Evolutionary conservation across 176 grass and related monocot species (phyloP).

Genomic region (Lolium rigidum): DNA sequence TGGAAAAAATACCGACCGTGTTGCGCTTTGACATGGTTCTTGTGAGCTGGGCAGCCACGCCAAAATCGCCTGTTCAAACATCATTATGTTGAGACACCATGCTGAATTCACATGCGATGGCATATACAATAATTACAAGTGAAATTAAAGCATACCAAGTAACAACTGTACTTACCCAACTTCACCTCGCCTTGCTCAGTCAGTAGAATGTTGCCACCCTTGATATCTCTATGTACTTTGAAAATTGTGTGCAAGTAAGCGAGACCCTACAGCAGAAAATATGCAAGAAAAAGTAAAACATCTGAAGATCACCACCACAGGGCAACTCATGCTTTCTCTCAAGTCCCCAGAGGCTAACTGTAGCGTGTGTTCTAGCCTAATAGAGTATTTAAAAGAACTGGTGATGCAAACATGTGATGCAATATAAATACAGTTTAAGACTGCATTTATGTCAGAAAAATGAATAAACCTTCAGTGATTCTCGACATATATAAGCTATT

Average conservation of each 20-base stretch:
- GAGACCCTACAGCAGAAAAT: slow-evolving; percentile 82
- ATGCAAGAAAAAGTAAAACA: slow-evolving; percentile 37
- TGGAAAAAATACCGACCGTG: slow-evolving; percentile 80
- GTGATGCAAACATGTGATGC: background rate
- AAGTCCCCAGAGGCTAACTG: slow-evolving; percentile 9
- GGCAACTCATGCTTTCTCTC: background rate
- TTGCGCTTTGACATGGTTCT: slow-evolving; percentile 99
- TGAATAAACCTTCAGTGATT: slow-evolving; percentile 86
- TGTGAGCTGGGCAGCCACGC: slow-evolving; percentile 95
- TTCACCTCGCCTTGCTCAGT: slow-evolving; percentile 99
- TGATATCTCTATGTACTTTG: slow-evolving; percentile 99
- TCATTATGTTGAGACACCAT: slow-evolving; percentile 32
- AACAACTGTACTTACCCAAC: slow-evolving; percentile 74
- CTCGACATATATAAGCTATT: slow-evolving; percentile 99
- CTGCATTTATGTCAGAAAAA: slow-evolving; percentile 11
- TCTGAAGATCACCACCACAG: slow-evolving; percentile 27
- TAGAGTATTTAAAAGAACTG: slow-evolving; percentile 10
- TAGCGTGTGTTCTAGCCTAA: slow-evolving; percentile 7
- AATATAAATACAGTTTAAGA: slow-evolving; percentile 25
- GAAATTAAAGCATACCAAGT: slow-evolving; percentile 33
- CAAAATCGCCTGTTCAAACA: slow-evolving; percentile 90
- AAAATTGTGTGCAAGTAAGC: slow-evolving; percentile 99
- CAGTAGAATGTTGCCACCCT: slow-evolving; percentile 98
- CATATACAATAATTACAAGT: slow-evolving; percentile 36
- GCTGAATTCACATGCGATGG: slow-evolving; percentile 16